phyloP scores from a whole-genome alignment of 1,284 basidiomycete genomes.

The Microbotryum silenes-acaulis region DNA sequence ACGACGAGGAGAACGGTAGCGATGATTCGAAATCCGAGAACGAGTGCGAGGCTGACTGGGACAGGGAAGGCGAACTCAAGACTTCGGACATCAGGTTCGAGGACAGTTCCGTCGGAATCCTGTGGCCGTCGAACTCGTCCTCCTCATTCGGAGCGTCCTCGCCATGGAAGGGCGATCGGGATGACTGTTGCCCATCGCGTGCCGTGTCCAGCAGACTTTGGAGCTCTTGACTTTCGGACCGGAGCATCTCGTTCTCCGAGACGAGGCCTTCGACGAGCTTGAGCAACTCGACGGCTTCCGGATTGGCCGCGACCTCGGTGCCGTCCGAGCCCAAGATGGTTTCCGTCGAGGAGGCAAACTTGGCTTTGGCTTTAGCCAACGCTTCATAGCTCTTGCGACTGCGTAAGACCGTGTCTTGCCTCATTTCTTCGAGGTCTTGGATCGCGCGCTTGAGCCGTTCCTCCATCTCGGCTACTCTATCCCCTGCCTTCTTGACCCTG shows the following conservation, averaged over 20 bases:
- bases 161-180: neutral
- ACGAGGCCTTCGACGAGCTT: constrained; percentile 31
- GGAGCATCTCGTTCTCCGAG: constrained; percentile 30
- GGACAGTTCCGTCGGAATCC: constrained; percentile 1
- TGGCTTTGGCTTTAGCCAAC: constrained; percentile 13
- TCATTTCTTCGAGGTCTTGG: constrained; percentile 29
- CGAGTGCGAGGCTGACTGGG: neutral
- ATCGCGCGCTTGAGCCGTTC: constrained; percentile 39
- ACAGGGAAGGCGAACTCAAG: constrained; percentile 15
- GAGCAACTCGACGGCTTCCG: constrained; percentile 25
- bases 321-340: neutral
- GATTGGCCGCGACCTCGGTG: neutral
- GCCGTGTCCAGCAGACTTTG: constrained; percentile 27
- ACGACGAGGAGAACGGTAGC: constrained; percentile 7
- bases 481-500: constrained; percentile 44
- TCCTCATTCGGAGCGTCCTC: constrained; percentile 12
- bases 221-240: constrained; percentile 31
- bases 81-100: constrained; percentile 10
- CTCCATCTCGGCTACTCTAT: constrained; percentile 48
- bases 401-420: constrained; percentile 30
- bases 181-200: neutral
- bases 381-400: constrained; percentile 19
- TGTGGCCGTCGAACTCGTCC: constrained; percentile 13
- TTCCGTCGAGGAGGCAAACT: neutral
- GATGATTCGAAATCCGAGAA: constrained; percentile 15